Base-by-base conservation (phyloP, 1,284 basidiomycete species). In the Pascua guehoae region DNA sequence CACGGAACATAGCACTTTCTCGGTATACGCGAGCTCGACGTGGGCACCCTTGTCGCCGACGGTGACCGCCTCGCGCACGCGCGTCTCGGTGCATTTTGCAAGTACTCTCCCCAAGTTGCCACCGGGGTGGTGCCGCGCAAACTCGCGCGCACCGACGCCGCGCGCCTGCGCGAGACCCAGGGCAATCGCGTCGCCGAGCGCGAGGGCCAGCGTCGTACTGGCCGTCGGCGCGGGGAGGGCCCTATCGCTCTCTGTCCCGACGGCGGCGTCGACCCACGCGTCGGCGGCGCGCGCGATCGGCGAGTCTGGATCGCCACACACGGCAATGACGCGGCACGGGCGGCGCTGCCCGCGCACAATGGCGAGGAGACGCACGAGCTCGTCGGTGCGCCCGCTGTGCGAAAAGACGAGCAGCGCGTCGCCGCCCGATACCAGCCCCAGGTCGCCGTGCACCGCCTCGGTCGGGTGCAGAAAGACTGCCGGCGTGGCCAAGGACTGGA, bases 371-470 rank as follows among this genome's bases (percentile, higher is more conserved):
- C 12, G n/a, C 14, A 36, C n/a, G 32, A 47, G 46, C 46, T 47
- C 46, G 36, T 15, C 14, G 46, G 32, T 47, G 32, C 36, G 11
- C 32, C 46, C 46, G 32, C 32, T 37, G 46, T 47, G 36, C 7
- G 46, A 47, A 32, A 47, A 36, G 32, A 36, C 32, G 46, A 47
- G 14, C 14, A 47, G 24, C 12, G 36, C 14, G 46, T 47, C 46
- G 46, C 46, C 46, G 15, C 16, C 24, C 7, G 46, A 16, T 14
- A 47, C 12, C 46, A 47, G n/a, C 32, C 46, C 46, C 32, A 47
- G 24, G 46, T 47, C 46, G 46, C 46, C 46, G 46, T 47, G 46
- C 24, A 32, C 32, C 32, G 46, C 46, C 46, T 47, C 46, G 46
- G 46, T 36, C 24, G 46, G 46, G 46, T 47, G 46, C 14, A 47